These are phyloP conservation scores for Trametes versicolor DNA, from an alignment of 1,284 basidiomycete species.

Conservation along the genomic window DNA sequence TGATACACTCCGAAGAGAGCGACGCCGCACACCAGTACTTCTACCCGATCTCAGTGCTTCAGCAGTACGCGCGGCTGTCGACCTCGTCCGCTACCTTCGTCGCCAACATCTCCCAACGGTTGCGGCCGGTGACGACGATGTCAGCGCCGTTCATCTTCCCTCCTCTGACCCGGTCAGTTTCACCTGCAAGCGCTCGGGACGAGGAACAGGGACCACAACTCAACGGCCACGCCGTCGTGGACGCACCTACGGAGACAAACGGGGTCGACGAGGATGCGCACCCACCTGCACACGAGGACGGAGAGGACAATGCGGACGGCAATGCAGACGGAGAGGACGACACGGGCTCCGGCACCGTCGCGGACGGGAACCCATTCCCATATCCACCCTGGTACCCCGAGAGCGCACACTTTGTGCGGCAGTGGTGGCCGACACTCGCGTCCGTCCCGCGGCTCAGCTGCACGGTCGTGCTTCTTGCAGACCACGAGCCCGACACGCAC, in stretches of 20 bases:
- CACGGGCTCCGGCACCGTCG: constrained; percentile 19
- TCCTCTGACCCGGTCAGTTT: constrained; percentile 29
- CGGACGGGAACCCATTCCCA: constrained; percentile 37
- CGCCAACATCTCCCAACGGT: constrained; percentile 48
- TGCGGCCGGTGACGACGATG: constrained; percentile 39
- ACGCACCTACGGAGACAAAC: not conserved
- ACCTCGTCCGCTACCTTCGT: constrained; percentile 40
- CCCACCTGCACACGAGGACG: not conserved
- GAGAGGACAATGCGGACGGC: not conserved
- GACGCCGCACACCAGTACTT: constrained; percentile 64
- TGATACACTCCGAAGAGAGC: constrained; percentile 75
- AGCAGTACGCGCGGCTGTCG: constrained; percentile 47
- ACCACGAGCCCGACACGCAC: constrained; percentile 65
- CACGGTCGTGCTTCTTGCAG: constrained; percentile 72
- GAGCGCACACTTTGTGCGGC: constrained; percentile 77
- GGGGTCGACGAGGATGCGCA: not conserved
- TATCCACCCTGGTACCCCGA: constrained; percentile 67
- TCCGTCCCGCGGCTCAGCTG: constrained; percentile 71
- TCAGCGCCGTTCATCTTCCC: constrained; percentile 47
- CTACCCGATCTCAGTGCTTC: constrained; percentile 62
- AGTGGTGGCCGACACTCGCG: constrained; percentile 78
- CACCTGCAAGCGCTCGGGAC: constrained; percentile 27
- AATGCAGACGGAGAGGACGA: constrained; percentile 18
- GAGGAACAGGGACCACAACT: not conserved
- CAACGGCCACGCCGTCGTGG: not conserved